Percentiles rank a stretch among this genome's conserved stretches.
phyloP scores from a whole-genome alignment of 345 rosid genomes.

The Citrus hindsii region DNA sequence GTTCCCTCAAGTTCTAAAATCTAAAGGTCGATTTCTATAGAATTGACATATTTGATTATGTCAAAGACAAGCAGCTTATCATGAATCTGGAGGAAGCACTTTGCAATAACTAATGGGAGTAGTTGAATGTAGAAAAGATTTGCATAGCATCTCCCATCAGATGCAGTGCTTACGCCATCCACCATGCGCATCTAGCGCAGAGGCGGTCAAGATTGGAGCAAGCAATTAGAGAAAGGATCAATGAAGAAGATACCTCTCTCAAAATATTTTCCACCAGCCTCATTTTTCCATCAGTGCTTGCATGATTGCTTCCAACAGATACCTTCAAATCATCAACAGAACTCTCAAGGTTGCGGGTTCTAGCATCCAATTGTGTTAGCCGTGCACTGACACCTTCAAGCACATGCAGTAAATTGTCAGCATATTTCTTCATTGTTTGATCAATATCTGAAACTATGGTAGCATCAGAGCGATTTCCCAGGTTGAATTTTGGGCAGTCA shows the following conservation, averaged over 20 bases:
- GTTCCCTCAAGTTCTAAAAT: background rate
- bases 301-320: slow-evolving; percentile 74
- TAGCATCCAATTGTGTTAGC: slow-evolving; percentile 74
- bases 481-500: slow-evolving; percentile 47
- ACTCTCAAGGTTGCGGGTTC: slow-evolving; percentile 61
- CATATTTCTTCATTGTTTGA: slow-evolving; percentile 63
- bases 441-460: slow-evolving; percentile 61
- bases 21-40: background rate
- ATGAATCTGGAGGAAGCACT: background rate
- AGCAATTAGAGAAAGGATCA: background rate
- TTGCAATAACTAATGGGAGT: background rate
- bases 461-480: slow-evolving; percentile 35
- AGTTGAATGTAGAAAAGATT: background rate
- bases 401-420: slow-evolving; percentile 60
- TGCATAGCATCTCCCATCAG: background rate
- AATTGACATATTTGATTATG: background rate
- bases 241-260: slow-evolving; percentile 55
- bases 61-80: background rate
- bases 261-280: slow-evolving; percentile 80
- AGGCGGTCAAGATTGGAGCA: background rate
- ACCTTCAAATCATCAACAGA: slow-evolving; percentile 81
- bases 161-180: background rate
- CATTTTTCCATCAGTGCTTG: slow-evolving; percentile 78
- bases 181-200: background rate
- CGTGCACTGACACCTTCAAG: slow-evolving; percentile 78